phyloP scores from a whole-genome alignment of 2,329 filamentous ascomycete genomes.

The Clonostachys solani region DNA sequence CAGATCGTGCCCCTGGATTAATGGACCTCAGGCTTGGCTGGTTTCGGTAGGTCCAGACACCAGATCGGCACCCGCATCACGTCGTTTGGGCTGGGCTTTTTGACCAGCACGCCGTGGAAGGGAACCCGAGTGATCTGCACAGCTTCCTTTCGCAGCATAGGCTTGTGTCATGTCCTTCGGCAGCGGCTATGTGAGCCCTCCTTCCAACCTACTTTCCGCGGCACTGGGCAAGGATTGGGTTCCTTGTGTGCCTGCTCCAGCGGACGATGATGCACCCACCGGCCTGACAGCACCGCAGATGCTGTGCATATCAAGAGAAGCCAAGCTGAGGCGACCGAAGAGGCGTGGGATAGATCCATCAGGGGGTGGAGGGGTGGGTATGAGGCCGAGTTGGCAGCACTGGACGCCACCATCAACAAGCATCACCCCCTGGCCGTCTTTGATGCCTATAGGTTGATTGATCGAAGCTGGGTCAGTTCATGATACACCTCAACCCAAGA shows the following conservation, averaged over 20 bases:
- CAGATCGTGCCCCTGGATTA: too few relatives aligned
- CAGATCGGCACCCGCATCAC: not conserved
- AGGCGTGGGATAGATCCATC: not conserved
- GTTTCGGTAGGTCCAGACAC: not conserved
- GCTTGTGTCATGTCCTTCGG: not conserved
- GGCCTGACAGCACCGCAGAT: too few relatives aligned
- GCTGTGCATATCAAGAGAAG: too few relatives aligned
- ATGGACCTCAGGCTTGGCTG: too few relatives aligned
- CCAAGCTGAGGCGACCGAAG: not conserved
- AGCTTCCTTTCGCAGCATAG: constrained; percentile 2
- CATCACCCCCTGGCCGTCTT: constrained; percentile 35
- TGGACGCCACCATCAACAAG: not conserved
- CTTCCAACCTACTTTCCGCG: too few relatives aligned
- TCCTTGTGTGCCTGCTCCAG: too few relatives aligned
- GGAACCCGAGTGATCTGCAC: not conserved
- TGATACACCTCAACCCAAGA: not conserved
- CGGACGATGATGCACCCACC: too few relatives aligned
- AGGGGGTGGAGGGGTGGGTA: not conserved
- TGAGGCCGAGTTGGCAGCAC: not conserved
- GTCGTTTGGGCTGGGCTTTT: not conserved
- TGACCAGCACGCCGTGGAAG: not conserved
- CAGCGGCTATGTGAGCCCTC: too few relatives aligned
- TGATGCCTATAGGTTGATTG: constrained; percentile 43
- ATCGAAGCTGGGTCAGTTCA: constrained; percentile 4
- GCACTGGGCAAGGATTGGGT: too few relatives aligned